Base-by-base conservation (phyloP, 495 filamentous ascomycete species). In the Neurospora sp. region DNA sequence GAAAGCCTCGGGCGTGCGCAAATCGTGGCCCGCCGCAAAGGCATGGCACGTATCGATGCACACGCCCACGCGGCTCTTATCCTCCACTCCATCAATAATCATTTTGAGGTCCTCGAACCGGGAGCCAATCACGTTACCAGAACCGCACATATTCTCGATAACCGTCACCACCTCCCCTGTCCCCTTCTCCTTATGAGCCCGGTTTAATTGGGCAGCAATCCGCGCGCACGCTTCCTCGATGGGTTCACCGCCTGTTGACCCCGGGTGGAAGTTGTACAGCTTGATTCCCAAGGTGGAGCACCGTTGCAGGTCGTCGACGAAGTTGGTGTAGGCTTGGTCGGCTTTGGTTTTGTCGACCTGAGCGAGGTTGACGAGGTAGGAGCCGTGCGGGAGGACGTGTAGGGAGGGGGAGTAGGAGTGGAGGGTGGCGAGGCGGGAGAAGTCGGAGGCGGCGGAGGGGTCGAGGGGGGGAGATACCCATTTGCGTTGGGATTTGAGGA, bases 231-330 rank as follows among this genome's bases (percentile, higher is more conserved):
- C 95, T 27, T 88, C 87, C 0, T 85, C 82, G 59, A 91, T 89
- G 16, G 87, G 83, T 9, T 85, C 85, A 71, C 89, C 88, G 75
- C 90, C 90, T 8, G 90, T 90, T 71, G 88, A 94, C 69, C 96
- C 96, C 1, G 96, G 96, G 80, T 99, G 96, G 85, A 99, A 98
- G 81, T 99, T 99, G 84, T 98, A 99, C 18, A 98, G 85, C 73
- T 82, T 87, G 78, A 99, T 97, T 0, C 92, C 92, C 0, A 99
- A 89, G n/a, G 85, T 85, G 78, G 97, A 94, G 80, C 96, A 98
- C 35, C 96, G 90, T 61, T 89, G 81, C 1, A 99, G 85, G 79
- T 99, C 96, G 75, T 99, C 94, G 31, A 97, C 73, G 81, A 99
- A 99, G 65, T 89, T 87, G 61, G 85, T 85, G 78, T 97, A 98